phyloP scores from a whole-genome alignment of 228 moss, liverwort and hornwort genomes.

The Sphagnum fallax region DNA sequence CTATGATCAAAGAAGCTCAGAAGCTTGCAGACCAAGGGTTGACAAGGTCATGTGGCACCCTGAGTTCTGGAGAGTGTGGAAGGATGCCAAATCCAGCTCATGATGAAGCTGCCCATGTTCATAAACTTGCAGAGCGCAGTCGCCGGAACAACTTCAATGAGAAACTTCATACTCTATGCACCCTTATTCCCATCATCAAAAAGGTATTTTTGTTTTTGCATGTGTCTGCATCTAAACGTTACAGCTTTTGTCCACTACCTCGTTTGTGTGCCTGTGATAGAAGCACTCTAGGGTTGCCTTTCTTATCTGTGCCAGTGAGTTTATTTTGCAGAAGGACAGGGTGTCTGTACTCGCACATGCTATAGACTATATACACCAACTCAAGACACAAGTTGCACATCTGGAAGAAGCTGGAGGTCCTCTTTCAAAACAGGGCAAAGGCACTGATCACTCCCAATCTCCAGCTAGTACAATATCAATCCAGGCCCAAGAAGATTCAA shows the following conservation, averaged over 20 bases:
- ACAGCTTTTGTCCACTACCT: neutral
- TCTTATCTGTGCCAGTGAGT: neutral
- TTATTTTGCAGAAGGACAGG: neutral
- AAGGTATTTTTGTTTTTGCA: neutral
- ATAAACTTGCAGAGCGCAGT: neutral
- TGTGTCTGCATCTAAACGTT: neutral
- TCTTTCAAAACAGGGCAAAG: neutral
- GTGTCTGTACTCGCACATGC: neutral
- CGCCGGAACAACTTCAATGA: neutral
- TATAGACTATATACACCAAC: neutral
- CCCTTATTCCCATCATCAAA: neutral
- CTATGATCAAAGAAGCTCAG: too few relatives aligned
- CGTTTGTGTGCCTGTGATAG: neutral
- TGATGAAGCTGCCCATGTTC: neutral
- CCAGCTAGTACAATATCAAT: neutral
- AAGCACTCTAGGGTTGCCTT: neutral
- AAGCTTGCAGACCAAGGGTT: too few relatives aligned
- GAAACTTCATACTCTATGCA: neutral
- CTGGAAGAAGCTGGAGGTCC: neutral
- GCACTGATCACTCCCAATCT: neutral
- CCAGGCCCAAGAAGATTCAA: neutral
- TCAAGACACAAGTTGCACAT: neutral
- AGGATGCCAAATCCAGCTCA: neutral
- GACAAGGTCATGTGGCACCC: too few relatives aligned
- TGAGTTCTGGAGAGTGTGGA: too few relatives aligned